Base-by-base conservation (phyloP, 495 filamentous ascomycete species). In the Cairneyella variabilis region DNA sequence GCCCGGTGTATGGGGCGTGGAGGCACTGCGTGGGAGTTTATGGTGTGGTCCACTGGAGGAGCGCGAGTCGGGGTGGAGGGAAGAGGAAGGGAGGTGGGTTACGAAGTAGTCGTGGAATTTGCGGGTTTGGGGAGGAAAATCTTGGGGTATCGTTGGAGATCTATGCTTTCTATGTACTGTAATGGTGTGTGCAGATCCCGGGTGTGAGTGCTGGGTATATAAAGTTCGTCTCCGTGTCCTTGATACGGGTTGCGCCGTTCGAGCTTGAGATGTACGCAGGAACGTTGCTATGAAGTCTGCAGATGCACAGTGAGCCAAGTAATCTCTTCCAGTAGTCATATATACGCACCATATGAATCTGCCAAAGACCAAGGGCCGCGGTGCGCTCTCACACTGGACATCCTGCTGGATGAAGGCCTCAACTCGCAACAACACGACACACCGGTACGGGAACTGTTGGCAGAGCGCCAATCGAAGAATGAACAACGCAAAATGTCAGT, bases 91-190 rank as follows among this genome's bases (percentile, higher is more conserved):
- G 0, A 98, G 77, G 67, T 97, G 88, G 4, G 93, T 95, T 28
- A 97, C 88, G 66, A 98, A 98, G 74, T 98, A 98, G 57, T 93
- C 89, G 71, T 95, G 90, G 70, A 97, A 97, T 55, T 73, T 66
- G 22, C 85, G 85, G n/a, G n/a, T n/a, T n/a, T n/a, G n/a, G n/a
- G 48, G 21, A n/a, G 23, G 27, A 45, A 18, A 17, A 2, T 14
- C 20, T 11, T 26, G 45, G 7, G 10, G 9, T 30, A 27, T n/a
- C 21, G 20, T n/a, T 38, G 22, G 18, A 28, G 39, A 5, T 27
- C 20, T 45, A 21, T 26, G 41, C 17, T 23, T 14, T 27, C 21
- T 44, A 27, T 26, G 7, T 44, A 27, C n/a, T n/a, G n/a, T n/a
- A n/a, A n/a, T n/a, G n/a, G n/a, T n/a, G n/a, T n/a, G n/a, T n/a